Conservation (phyloP, 352 stramenopile species). For the Phytophthora megakarya region DNA sequence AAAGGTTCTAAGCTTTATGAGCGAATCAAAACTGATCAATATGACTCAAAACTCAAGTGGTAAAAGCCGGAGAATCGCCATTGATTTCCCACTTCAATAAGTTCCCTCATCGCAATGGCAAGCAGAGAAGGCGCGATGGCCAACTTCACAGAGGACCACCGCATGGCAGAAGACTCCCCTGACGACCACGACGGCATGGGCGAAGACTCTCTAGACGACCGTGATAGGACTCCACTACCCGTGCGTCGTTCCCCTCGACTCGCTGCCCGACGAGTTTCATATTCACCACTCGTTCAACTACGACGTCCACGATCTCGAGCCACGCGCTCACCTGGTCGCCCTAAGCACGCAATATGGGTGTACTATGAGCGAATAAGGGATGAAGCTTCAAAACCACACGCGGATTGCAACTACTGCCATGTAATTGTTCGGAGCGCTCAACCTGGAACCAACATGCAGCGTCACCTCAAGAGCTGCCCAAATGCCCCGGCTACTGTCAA, state of each 20-base stretch:
- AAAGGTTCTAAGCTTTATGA: too few species aligned
- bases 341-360: not conserved
- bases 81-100: not conserved
- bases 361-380: not conserved
- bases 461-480: not conserved
- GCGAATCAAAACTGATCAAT: too few species aligned
- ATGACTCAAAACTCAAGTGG: not conserved
- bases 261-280: too few species aligned
- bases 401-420: not conserved
- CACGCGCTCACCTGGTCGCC: not conserved
- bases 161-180: not conserved
- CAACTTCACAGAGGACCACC: not conserved
- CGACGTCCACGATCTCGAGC: too few species aligned
- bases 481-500: not conserved
- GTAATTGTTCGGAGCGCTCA: not conserved
- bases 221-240: too few species aligned
- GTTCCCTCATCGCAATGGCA: not conserved
- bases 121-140: not conserved
- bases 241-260: too few species aligned
- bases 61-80: too few species aligned
- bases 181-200: too few species aligned
- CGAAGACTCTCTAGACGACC: too few species aligned
- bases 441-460: constrained; percentile 2
- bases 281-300: not conserved
- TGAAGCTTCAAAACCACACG: not conserved